Evolutionary conservation across 768 basidiomycete genomes (phyloP), one percentile per base, ranked within the genome.

Genomic region (Boletus edulis): DNA sequence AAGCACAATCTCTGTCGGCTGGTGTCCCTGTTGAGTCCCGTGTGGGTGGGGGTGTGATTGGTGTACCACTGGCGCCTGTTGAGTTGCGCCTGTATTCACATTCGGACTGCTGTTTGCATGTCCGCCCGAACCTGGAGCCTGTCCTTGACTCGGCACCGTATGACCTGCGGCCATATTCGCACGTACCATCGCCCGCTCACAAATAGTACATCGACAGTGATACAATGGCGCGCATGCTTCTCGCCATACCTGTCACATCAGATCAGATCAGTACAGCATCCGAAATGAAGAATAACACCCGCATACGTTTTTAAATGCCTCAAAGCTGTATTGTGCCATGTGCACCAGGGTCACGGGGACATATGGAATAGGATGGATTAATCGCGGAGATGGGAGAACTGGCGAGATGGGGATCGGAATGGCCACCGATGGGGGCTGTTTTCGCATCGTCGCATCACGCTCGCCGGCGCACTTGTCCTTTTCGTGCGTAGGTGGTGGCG

Each of bases 221-320:
- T 85, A 90, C 41, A 90, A 59, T 0, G 86, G 87, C 4, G 80
- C 76, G 66, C 84, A 88, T 0, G 86, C 88, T 55, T 89, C 87
- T 38, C 85, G 77, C 88, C 88, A 90, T 10, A 82, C 76, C 87
- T 89, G 64, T 47, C 24, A 2, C 31, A 41, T 43, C 22, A 52
- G 34, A 17, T 46, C 9, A 22, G 3, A 34, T 59, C 34, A 62
- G 48, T 45, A 53, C 39, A 46, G 31, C 35, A 47, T 17, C 20
- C 29, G 20, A 53, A 35, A 37, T 15, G 17, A 59, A 47, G 15
- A 14, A 43, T 14, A 41, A 32, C 5, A 43, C 15, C 3, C 34
- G 78, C 84, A 51, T 61, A 88, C 87, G 46, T 60, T 64, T 71
- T 73, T 79, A 39, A 89, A 70, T 1, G 83, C 76, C 24, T 89